Evolutionary conservation across 345 rosid genomes (phyloP).

Genomic region (Aquilaria sinensis): DNA sequence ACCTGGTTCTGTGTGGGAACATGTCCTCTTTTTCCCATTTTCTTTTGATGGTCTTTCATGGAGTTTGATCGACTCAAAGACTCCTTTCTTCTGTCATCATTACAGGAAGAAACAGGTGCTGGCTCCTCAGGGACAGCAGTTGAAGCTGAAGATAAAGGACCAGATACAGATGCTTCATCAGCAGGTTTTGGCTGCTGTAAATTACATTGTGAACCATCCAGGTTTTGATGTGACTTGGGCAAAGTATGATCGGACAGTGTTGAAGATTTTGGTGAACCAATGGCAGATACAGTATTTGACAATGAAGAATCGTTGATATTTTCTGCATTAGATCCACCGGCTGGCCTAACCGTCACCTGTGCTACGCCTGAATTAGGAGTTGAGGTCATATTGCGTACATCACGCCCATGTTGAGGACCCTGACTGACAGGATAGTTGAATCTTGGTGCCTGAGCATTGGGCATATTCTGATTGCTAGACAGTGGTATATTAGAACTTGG

Average conservation of each 20-base stretch:
- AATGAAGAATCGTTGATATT: constrained; percentile 27
- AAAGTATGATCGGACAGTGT: constrained; percentile 28
- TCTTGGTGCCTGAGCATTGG: constrained; percentile 60
- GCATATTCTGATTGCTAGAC: constrained; percentile 47
- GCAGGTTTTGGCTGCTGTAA: constrained; percentile 27
- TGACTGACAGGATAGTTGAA: constrained; percentile 47
- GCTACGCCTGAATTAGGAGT: constrained; percentile 31
- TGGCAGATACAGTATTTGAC: constrained; percentile 19
- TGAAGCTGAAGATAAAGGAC: constrained; percentile 12
- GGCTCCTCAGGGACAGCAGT: constrained; percentile 29
- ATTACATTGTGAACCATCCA: constrained; percentile 30
- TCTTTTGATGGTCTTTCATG: constrained; percentile 45
- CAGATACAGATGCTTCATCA: constrained; percentile 14
- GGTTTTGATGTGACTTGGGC: constrained; percentile 27
- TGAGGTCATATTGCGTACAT: constrained; percentile 28
- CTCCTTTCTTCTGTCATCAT: constrained; percentile 34
- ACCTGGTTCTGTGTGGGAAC: constrained; percentile 43
- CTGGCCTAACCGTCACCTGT: constrained; percentile 50
- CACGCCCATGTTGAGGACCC: constrained; percentile 43
- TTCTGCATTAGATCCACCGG: constrained; percentile 32
- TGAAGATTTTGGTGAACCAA: constrained; percentile 32
- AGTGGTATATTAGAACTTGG: constrained; percentile 44
- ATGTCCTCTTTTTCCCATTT: constrained; percentile 32
- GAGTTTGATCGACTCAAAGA: constrained; percentile 43
- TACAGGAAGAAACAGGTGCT: constrained; percentile 8